These are phyloP conservation scores for Fusarium musae DNA, from an alignment of 2,329 filamentous ascomycete genomes.

Conservation along the genomic window DNA sequence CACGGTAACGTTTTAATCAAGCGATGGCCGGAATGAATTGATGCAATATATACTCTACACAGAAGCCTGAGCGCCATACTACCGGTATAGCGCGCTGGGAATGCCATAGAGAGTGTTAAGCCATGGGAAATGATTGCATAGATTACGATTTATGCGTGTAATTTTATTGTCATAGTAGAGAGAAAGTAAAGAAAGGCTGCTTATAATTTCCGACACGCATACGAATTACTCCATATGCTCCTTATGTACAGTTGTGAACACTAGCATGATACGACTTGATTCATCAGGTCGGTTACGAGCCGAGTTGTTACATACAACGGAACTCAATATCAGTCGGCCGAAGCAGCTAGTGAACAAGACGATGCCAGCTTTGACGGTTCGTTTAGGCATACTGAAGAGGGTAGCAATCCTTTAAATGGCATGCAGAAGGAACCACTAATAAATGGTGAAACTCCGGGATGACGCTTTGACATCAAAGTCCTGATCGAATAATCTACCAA, in stretches of 20 bases:
- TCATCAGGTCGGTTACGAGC: slow-evolving; percentile 19
- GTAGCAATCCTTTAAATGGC: slow-evolving; percentile 2
- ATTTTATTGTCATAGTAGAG: not conserved
- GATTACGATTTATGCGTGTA: slow-evolving; percentile 7
- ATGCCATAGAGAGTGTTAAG: not conserved
- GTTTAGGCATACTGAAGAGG: slow-evolving; percentile 2
- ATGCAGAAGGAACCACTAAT: slow-evolving; percentile 35
- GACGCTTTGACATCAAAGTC: slow-evolving; percentile 37
- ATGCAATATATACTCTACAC: not conserved
- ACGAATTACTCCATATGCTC: not conserved
- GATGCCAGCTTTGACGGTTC: slow-evolving; percentile 6
- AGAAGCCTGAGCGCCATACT: not conserved
- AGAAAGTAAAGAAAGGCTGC: not conserved
- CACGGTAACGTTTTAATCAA: too few relatives aligned
- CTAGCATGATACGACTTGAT: not conserved
- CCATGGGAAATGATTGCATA: not conserved
- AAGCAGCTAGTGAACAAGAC: slow-evolving; percentile 1
- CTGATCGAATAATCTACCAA: slow-evolving; percentile 4
- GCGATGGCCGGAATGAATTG: not conserved
- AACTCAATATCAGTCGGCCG: slow-evolving; percentile 1
- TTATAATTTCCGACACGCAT: not conserved
- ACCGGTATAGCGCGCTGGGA: not conserved
- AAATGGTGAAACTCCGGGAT: slow-evolving; percentile 41
- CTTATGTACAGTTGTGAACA: not conserved
- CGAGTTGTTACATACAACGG: not conserved